Evolutionary conservation across 768 basidiomycete genomes (phyloP).

Genomic region (Cyclocybe cylindracea): DNA sequence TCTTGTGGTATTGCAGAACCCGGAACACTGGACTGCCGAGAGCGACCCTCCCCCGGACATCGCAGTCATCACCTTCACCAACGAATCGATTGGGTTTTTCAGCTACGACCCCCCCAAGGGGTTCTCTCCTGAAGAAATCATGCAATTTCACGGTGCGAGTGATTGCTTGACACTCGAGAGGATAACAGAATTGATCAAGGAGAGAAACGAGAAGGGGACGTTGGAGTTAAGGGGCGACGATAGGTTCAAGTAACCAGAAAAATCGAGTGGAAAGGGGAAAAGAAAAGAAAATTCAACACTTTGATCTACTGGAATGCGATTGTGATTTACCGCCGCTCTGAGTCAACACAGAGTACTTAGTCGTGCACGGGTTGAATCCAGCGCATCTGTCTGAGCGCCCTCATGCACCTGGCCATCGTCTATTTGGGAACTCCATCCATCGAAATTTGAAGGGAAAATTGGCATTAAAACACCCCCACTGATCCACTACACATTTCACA

Average conservation of each 20-base stretch:
- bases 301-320: background rate
- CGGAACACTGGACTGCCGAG: slow-evolving; percentile 5
- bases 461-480: too few relatives aligned
- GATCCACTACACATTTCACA: too few relatives aligned
- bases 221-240: background rate
- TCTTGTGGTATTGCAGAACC: background rate
- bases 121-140: slow-evolving; percentile 6
- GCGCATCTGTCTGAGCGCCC: too few relatives aligned
- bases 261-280: too few relatives aligned
- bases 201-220: slow-evolving; percentile 5
- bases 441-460: too few relatives aligned
- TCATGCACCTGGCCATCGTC: too few relatives aligned
- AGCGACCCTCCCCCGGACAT: slow-evolving; percentile 6
- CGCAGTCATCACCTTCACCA: slow-evolving; percentile 5
- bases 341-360: slow-evolving; percentile 42
- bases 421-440: too few relatives aligned
- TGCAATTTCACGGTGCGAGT: slow-evolving; percentile 3
- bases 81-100: slow-evolving; percentile 2
- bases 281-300: too few relatives aligned
- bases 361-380: too few relatives aligned
- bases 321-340: slow-evolving; percentile 13
- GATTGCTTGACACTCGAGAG: slow-evolving; percentile 5
- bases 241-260: background rate
- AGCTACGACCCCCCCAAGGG: slow-evolving; percentile 10
- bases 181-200: slow-evolving; percentile 1